Evolutionary conservation across 805 yeast genomes (phyloP), one percentile per base, ranked within the genome.

Genomic region (Alloascoidea hylecoeti): DNA sequence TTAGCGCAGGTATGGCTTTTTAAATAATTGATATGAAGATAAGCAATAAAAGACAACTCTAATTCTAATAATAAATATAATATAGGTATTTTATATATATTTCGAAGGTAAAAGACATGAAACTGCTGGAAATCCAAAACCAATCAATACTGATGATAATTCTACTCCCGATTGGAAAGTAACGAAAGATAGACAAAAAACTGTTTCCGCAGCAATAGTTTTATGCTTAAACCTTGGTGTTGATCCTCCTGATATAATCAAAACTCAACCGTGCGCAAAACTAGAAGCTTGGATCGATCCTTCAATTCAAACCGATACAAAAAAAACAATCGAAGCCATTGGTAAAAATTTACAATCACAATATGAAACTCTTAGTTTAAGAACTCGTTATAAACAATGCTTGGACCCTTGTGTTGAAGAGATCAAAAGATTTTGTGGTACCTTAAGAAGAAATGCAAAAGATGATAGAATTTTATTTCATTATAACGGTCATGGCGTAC

Each of bases 401-500:
- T 61, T 92, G 40, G 97, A 92, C 54, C 97, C 97, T 2, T 82
- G 88, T 39, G 96, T 88, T 15, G 98, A 92, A 52, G 98, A 92
- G 51, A 79, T 86, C 32, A 89, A 89, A 52, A 66, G 96, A 36
- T 81, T 88, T 47, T 88, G 96, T 55, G 80, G 84, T 46, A 81
- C 94, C 0, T 61, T 92, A 42, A 66, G 98, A 46, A 68, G 96
- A 40, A 80, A 81, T 41, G 94, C 96, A 2, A 84, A 88, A 51
- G 96, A 89, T 44, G 97, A 89, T 53, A 67, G 98, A 42, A 81
- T 89, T 5, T 56, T 92, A 39, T 89, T 92, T 55, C 97, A 92
- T 55, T 92, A 92, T 55, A 92, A 92, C 49, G 98, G 98, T 4
- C 98, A 92, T 53, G 98, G 98, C 16, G 98, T 92, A 1, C 98